These are phyloP conservation scores for Saksenaea oblongispora DNA, from an alignment of 371 early-diverging fungal genomes.

Conservation along the genomic window DNA sequence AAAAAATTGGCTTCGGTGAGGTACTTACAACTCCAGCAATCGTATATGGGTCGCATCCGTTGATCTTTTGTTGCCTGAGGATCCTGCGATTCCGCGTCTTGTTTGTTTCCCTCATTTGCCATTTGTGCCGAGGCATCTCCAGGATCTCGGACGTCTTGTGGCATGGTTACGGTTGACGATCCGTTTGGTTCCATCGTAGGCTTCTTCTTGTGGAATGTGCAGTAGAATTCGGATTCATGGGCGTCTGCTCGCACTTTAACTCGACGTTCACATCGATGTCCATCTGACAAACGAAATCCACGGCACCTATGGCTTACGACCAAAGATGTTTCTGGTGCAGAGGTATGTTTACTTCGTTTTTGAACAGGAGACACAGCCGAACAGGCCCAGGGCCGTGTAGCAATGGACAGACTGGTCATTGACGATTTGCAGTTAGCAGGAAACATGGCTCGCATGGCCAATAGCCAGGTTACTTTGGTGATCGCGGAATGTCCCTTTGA, in stretches of 20 bases:
- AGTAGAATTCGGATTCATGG: constrained; percentile 9
- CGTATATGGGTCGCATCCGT: constrained; percentile 5
- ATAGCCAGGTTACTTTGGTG: constrained; percentile 1
- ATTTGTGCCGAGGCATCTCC: background rate
- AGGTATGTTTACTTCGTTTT: background rate
- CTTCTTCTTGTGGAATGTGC: background rate
- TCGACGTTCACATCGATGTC: constrained; percentile 14
- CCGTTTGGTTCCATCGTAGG: background rate
- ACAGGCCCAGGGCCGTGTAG: background rate
- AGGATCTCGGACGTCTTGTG: background rate
- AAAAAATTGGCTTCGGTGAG: background rate
- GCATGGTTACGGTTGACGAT: background rate
- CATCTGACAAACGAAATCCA: constrained; percentile 14
- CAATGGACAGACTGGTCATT: background rate
- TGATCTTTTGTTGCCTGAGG: background rate
- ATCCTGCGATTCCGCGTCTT: background rate
- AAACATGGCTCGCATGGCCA: constrained; percentile 5
- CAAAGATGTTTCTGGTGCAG: background rate
- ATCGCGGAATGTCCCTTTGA: background rate
- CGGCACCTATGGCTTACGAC: constrained; percentile 7
- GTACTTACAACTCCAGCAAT: constrained; percentile 18
- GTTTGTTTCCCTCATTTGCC: background rate
- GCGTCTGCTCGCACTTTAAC: constrained; percentile 7
- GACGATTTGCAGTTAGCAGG: background rate
- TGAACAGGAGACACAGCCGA: background rate